Evolutionary conservation across 345 rosid species (phyloP).

Genomic region (Ricinus communis): DNA sequence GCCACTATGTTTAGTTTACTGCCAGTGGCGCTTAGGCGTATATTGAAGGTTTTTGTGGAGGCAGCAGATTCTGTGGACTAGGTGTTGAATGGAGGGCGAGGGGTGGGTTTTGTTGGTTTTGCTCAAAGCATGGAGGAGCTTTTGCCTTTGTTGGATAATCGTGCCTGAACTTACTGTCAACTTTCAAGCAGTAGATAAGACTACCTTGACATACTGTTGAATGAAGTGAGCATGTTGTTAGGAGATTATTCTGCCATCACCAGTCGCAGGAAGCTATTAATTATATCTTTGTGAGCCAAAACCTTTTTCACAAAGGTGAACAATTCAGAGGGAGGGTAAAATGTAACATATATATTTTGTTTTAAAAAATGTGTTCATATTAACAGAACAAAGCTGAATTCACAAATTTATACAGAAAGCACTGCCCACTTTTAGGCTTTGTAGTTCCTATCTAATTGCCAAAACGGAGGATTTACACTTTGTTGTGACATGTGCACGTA

Average conservation of each 20-base stretch:
- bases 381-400: neutral
- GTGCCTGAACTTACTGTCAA: too few species aligned
- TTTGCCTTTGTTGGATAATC: too few species aligned
- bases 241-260: neutral
- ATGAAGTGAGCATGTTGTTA: too few species aligned
- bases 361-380: neutral
- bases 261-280: neutral
- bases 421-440: neutral
- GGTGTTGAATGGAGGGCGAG: too few species aligned
- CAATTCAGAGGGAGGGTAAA: neutral
- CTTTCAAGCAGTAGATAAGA: too few species aligned
- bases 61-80: too few species aligned
- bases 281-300: neutral
- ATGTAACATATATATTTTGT: neutral
- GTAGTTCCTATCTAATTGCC: neutral
- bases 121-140: too few species aligned
- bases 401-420: neutral
- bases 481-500: neutral
- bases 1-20: too few species aligned
- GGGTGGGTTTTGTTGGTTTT: too few species aligned
- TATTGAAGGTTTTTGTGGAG: too few species aligned
- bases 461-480: slow-evolving; percentile 3
- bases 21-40: too few species aligned
- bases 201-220: too few species aligned
- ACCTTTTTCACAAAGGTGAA: neutral